These are phyloP conservation scores for Tolypocladium pustulatum DNA, from an alignment of 2,329 filamentous ascomycete species.

Conservation along the genomic window DNA sequence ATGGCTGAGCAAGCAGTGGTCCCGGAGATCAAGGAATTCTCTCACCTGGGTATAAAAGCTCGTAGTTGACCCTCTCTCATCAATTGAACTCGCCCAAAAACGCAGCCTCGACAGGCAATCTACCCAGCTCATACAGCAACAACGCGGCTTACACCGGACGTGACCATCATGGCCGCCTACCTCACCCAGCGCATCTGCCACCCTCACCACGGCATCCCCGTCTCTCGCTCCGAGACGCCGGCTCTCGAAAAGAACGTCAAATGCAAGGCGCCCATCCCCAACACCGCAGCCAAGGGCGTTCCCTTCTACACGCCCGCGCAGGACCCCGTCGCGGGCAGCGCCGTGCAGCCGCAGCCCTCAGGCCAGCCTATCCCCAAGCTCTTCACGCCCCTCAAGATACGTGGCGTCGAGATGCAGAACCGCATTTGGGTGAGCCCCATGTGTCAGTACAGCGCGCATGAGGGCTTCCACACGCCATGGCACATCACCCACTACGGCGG, in stretches of 20 bases:
- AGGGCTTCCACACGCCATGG: conserved; percentile 58
- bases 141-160: not conserved
- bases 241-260: conserved; percentile 10
- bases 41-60: not conserved
- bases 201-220: conserved; percentile 16
- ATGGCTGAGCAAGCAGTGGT: not conserved
- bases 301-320: conserved; percentile 40
- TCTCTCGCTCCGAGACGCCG: conserved; percentile 13
- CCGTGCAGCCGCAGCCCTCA: conserved; percentile 31
- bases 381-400: conserved; percentile 35
- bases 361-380: conserved; percentile 39
- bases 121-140: not conserved
- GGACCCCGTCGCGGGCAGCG: conserved; percentile 31
- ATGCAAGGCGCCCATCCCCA: conserved; percentile 11
- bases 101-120: not conserved
- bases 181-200: conserved; percentile 14
- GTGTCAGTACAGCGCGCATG: conserved; percentile 33
- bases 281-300: conserved; percentile 18
- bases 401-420: conserved; percentile 32
- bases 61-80: not conserved
- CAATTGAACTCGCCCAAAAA: not conserved
- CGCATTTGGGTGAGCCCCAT: conserved; percentile 35
- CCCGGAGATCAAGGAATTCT: not conserved
- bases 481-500: conserved; percentile 65
- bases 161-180: conserved; percentile 14